Base-by-base conservation (phyloP, 352 stramenopile genomes). In the Phytophthora tentaculata region DNA sequence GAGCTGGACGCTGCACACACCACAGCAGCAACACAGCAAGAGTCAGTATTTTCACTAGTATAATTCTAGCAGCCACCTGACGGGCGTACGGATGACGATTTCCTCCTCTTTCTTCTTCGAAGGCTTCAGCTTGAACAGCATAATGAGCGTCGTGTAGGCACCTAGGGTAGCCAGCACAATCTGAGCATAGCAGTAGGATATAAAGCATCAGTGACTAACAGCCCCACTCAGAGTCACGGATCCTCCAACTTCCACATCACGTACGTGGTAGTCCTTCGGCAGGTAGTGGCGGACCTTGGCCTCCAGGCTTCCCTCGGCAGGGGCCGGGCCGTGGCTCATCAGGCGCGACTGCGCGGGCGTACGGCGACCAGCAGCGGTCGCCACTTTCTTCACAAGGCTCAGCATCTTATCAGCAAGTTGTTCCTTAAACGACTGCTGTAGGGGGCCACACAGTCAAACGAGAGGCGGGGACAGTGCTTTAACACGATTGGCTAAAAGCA, bases 251-350 rank as follows among this genome's bases (percentile, higher is more conserved):
- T 14, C 10, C 14, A 32, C 9, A 39, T 39, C 9, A 61, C 80
- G 67, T 77, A 96, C 88, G 74, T 96, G 84, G 80, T 96, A 91
- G 76, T 96, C 85, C 65, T 96, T 56, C 39, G 88, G 88, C 64
- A 96, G 79, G 60, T 91, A 86, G 48, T 83, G 79, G 81, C 88
- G 88, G 69, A 96, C 87, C 73, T 92, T 91, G 61, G 86, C 88
- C 80, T 96, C 88, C 24, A 96, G 84, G 45, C 86, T 77, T 49
- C 88, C 65, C 80, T 94, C 49, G 64, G 81, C 44, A 82, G 79
- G 51, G 72, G 88, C 60, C 61, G 84, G 65, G 56, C 77, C 84
- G 67, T 90, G 82, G 62, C 82, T 89, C 88, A 95, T 94, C 56
- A 90, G 67, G 59, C 86, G 86, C 52, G 79, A 79, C 73, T 90